Evolutionary conservation across 2,329 filamentous ascomycete species (phyloP), one percentile per base, ranked within the genome.

Genomic region (Xylariaceae sp.): DNA sequence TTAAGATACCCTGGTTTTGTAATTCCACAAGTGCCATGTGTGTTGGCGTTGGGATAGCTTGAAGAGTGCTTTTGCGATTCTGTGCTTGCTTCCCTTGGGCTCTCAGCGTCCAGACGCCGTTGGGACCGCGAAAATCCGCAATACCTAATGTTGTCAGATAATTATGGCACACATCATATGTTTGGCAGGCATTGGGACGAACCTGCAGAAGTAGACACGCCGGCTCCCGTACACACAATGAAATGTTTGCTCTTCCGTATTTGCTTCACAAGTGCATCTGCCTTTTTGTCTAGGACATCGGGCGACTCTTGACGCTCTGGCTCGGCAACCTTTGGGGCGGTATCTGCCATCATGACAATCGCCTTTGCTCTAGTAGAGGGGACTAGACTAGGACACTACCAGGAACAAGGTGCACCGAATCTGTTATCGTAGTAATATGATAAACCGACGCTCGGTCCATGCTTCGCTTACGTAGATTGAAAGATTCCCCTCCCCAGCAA

Each of bases 21-120:
- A 80, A 58, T 47, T 75, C 75, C 0, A 79, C 74, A 1, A 81
- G 69, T 0, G 78, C 77, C 78, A 81, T 81, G 40, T 81, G 78
- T 0, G 76, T 75, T 11, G 71, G 68, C 1, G 78, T 79, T 0
- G 79, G 78, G 16, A 81, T 68, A 4, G 78, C 78, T 45, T 79
- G 73, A 4, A 80, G 51, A 0, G 76, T 77, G 39, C 66, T 76
- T 8, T 71, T 70, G 0, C 68, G 60, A 7, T 55, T 59, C 0
- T 69, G 72, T 1, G 66, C 67, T 34, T 75, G 56, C 61, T 72
- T 67, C 0, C 77, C 76, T 56, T 79, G 78, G 1, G 77, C 78
- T 49, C 70, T 67, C 1, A 79, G 65, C 1, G 78, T 80, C 78
- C 78, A 80, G 3, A 72, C 73, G 1, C 78, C 78, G 34, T 79